Conservation (phyloP, 306 rosid genomes). For the Adenanthera pavonina region DNA sequence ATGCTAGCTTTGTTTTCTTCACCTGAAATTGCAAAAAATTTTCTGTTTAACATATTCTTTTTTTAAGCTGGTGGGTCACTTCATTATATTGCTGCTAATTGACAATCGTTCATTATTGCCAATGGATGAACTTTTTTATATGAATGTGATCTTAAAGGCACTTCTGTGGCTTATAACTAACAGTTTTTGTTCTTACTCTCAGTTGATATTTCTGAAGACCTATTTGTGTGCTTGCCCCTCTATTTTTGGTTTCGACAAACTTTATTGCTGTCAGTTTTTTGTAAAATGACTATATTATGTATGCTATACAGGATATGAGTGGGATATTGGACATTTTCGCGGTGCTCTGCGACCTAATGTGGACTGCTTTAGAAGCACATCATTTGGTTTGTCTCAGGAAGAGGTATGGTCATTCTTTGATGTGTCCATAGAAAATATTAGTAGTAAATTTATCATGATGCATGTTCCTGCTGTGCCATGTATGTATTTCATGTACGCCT, state of each 20-base stretch:
- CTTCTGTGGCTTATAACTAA: neutral
- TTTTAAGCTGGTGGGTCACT: neutral
- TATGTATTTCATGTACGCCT: neutral
- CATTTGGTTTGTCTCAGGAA: slow-evolving; percentile 72
- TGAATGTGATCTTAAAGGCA: neutral
- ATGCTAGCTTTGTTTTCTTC: slow-evolving; percentile 31
- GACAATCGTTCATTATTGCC: slow-evolving; percentile 5
- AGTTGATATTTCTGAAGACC: slow-evolving; percentile 21
- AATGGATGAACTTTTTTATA: neutral
- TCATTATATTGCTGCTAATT: neutral
- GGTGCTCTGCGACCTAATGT: slow-evolving; percentile 85
- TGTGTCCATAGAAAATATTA: neutral
- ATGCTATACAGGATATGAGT: slow-evolving; percentile 81
- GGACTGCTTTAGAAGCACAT: slow-evolving; percentile 94
- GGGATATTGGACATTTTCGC: slow-evolving; percentile 91
- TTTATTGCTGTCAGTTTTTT: slow-evolving; percentile 33
- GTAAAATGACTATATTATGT: slow-evolving; percentile 39
- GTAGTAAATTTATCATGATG: slow-evolving; percentile 2
- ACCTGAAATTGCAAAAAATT: slow-evolving; percentile 2
- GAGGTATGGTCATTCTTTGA: slow-evolving; percentile 63
- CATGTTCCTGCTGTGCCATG: neutral
- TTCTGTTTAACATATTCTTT: slow-evolving; percentile 17
- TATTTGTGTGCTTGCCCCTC: neutral
- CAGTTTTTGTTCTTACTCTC: neutral
- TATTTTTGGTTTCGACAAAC: slow-evolving; percentile 15